Evolutionary conservation across 2,329 filamentous ascomycete genomes (phyloP), one percentile per base, ranked within the genome.

Genomic region (Penicillium aurantiogriseum): DNA sequence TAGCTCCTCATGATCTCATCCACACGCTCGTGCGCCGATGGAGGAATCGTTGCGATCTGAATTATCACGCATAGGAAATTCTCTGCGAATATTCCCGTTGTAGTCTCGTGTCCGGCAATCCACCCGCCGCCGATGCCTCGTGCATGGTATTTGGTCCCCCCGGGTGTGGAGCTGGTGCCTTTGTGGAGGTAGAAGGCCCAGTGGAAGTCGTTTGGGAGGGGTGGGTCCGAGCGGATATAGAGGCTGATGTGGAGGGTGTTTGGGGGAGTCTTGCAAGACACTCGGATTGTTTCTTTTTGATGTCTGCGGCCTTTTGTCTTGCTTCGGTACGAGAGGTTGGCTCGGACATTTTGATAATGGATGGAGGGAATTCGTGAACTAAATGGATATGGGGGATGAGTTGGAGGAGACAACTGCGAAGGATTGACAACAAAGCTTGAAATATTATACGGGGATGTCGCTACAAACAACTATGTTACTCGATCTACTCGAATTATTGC

Each of bases 81-180:
- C 36, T 47, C 52, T 2, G 36, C 6, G 6, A 54, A 42, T 15
- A 54, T 48, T 25, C 27, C 36, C 0, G 19, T 2, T 7, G 36
- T 40, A 10, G 15, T 17, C 15, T 54, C 65, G 46, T 66, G 62
- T n/a, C 60, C 62, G 3, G 61, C 49, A 25, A 53, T 56, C 42
- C 46, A 61, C 1, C 53, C 36, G 13, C 33, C 49, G 9, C 42
- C 39, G 7, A 53, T 46, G 40, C 55, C 55, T 13, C 47, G 35
- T 5, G 54, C 45, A 21, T 61, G 50, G 50, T 59, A 61, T 42
- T 59, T 59, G 5, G 13, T 42, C 4, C 57, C 59, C 2, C 50
- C 46, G 7, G 52, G 44, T n/a, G 29, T 25, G 17, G 40, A 9
- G 33, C 25, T 40, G 2, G 36, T 42, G 9, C 46, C 48, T 5